These are phyloP conservation scores for Skeletonema costatum DNA, from an alignment of 108 stramenopile genomes.

Conservation along the genomic window DNA sequence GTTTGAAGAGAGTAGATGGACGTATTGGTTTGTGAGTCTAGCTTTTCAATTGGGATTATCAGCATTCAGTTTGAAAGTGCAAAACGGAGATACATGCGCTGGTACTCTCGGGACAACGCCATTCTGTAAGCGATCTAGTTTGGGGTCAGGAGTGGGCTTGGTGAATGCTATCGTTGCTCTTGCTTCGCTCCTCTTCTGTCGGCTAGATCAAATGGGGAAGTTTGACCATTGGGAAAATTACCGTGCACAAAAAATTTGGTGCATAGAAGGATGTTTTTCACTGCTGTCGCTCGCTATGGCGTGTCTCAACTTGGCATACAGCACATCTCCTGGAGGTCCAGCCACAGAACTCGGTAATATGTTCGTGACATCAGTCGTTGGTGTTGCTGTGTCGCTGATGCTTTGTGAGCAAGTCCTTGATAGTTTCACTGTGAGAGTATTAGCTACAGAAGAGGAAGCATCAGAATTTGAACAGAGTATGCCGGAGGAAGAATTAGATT, in stretches of 20 bases:
- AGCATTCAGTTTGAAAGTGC: slow-evolving; percentile 15
- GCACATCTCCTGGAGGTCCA: slow-evolving; percentile 28
- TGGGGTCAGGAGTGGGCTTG: slow-evolving; percentile 26
- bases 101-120: slow-evolving; percentile 14
- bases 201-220: slow-evolving; percentile 20
- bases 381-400: slow-evolving; percentile 18
- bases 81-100: slow-evolving; percentile 3
- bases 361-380: slow-evolving; percentile 26
- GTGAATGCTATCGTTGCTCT: slow-evolving; percentile 10
- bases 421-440: slow-evolving; percentile 1
- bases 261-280: slow-evolving; percentile 10
- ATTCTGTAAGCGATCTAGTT: slow-evolving; percentile 24
- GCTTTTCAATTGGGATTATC: slow-evolving; percentile 26
- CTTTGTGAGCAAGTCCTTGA: slow-evolving; percentile 18
- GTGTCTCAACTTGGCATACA: slow-evolving; percentile 24
- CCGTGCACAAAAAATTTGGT: slow-evolving; percentile 4
- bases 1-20: slow-evolving; percentile 16
- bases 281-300: slow-evolving; percentile 14
- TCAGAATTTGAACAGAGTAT: neutral
- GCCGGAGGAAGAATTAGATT: neutral
- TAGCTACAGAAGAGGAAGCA: neutral
- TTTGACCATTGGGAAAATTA: slow-evolving; percentile 14
- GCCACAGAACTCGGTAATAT: slow-evolving; percentile 20
- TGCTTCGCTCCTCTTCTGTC: slow-evolving; percentile 16
- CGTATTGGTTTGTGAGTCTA: slow-evolving; percentile 31